A percentile compares a stretch with the other conserved stretches of the same genome.
Evolutionary conservation across 164 flowering plant genomes (phyloP).

Genomic region (Houttuynia cordata): DNA sequence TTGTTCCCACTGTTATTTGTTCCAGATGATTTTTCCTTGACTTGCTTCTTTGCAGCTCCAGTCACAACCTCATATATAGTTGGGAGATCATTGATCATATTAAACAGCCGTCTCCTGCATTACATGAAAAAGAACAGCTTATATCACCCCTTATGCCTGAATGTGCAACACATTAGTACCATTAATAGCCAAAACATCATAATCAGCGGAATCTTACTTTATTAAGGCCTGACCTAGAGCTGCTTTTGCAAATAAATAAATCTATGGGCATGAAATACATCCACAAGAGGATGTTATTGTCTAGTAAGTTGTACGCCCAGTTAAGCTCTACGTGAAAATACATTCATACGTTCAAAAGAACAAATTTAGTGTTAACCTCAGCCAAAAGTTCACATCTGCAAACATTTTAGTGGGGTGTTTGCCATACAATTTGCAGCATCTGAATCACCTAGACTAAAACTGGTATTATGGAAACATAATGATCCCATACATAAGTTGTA

Average conservation of each 20-base stretch:
- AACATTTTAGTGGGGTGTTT: background rate
- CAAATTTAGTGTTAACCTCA: background rate
- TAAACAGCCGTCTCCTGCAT: conserved; percentile 70
- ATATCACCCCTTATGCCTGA: background rate
- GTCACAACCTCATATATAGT: conserved; percentile 78
- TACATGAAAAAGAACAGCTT: background rate
- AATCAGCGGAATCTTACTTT: no score
- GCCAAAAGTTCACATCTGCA: background rate
- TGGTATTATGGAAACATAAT: no score
- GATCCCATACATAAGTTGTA: no score
- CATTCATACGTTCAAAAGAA: background rate
- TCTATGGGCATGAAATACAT: no score
- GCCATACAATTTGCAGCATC: background rate
- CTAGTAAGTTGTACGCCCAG: no score
- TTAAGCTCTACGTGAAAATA: no score
- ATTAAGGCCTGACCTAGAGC: no score
- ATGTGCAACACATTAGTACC: background rate
- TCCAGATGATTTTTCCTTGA: conserved; percentile 54
- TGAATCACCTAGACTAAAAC: no score
- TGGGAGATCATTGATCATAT: conserved; percentile 78
- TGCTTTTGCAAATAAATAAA: no score
- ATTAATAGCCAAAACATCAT: no score
- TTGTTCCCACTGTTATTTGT: conserved; percentile 60
- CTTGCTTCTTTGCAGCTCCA: conserved; percentile 55
- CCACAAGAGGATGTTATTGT: no score